Evolutionary conservation across 2,329 filamentous ascomycete species (phyloP).

Genomic region (Diaporthe capsici): DNA sequence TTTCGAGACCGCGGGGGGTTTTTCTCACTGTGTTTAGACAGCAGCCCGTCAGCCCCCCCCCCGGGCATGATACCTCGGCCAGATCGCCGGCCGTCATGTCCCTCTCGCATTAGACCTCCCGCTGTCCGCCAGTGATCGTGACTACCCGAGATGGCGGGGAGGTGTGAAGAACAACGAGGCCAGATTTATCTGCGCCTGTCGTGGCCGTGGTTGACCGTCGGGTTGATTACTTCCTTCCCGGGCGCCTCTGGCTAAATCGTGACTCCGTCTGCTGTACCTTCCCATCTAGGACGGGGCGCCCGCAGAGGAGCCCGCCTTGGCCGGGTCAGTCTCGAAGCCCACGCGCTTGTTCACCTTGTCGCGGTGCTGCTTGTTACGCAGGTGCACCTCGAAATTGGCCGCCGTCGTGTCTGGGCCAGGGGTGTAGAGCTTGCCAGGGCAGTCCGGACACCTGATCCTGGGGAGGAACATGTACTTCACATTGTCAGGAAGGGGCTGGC

Average conservation of each 20-base stretch:
- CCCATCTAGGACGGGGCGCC: neutral
- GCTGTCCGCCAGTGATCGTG: neutral
- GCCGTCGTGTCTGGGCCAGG: conserved; percentile 88
- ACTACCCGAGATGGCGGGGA: neutral
- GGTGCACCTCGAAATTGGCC: conserved; percentile 92
- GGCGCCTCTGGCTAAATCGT: too few relatives aligned
- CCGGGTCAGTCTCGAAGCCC: conserved; percentile 46
- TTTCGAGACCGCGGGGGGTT: neutral
- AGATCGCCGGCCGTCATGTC: too few relatives aligned
- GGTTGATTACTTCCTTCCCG: neutral
- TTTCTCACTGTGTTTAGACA: neutral
- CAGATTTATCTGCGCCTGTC: neutral
- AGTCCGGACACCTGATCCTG: conserved; percentile 91
- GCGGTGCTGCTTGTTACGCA: conserved; percentile 86
- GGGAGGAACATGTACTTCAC: conserved; percentile 88
- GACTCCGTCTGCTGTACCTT: neutral
- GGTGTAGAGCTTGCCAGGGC: conserved; percentile 93
- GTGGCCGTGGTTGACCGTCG: neutral
- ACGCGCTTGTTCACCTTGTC: conserved; percentile 74
- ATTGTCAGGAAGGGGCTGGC: conserved; percentile 69
- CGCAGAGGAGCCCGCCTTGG: neutral
- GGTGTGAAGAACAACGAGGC: neutral
- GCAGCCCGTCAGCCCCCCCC: too few relatives aligned
- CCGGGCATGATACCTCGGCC: neutral
- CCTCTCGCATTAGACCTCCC: neutral